phyloP scores from a whole-genome alignment of 352 stramenopile species.

The Pythium aristosporum region DNA sequence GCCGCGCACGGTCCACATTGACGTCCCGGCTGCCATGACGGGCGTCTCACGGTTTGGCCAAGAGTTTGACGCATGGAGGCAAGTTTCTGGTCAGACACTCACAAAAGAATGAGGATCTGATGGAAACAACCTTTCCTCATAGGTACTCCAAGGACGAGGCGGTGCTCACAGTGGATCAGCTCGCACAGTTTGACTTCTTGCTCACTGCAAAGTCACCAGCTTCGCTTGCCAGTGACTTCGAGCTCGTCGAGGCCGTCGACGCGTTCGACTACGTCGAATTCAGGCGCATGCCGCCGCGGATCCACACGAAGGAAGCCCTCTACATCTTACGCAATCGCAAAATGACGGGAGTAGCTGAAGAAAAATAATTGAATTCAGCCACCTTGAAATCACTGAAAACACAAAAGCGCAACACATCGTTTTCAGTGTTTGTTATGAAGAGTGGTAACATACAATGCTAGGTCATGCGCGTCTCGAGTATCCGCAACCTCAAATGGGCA shows the following conservation, averaged over 20 bases:
- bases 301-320: slow-evolving; percentile 52
- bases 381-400: not conserved
- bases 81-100: slow-evolving; percentile 5
- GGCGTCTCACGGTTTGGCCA: slow-evolving; percentile 91
- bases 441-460: too few relatives aligned
- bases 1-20: slow-evolving; percentile 83
- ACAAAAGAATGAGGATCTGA: not conserved
- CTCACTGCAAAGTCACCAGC: slow-evolving; percentile 47
- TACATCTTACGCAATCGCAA: slow-evolving; percentile 53
- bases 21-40: slow-evolving; percentile 93
- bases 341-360: not conserved
- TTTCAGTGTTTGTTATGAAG: too few relatives aligned
- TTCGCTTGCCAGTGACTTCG: slow-evolving; percentile 40
- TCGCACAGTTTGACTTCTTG: slow-evolving; percentile 62
- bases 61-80: slow-evolving; percentile 75
- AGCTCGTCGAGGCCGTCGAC: slow-evolving; percentile 46
- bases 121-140: not conserved
- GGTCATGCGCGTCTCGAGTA: not conserved
- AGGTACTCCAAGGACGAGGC: slow-evolving; percentile 84
- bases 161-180: slow-evolving; percentile 40
- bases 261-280: slow-evolving; percentile 46
- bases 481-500: slow-evolving; percentile 4
- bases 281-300: slow-evolving; percentile 33
- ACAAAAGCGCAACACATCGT: too few relatives aligned
- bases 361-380: not conserved